Conservation (phyloP, 768 basidiomycete species). For the Suillus lakei region DNA sequence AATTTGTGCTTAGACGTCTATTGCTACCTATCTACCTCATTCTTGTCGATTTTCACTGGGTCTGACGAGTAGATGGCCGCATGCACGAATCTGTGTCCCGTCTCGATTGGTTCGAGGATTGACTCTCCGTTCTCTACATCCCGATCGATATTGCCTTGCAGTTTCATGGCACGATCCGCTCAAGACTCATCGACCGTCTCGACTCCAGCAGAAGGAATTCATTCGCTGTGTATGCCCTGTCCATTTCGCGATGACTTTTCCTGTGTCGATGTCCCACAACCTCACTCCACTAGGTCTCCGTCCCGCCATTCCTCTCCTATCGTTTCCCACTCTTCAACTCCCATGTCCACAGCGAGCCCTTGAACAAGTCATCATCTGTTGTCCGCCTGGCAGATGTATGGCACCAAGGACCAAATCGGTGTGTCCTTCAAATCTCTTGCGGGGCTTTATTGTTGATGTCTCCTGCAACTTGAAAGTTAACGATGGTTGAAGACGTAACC, state of each 20-base stretch:
- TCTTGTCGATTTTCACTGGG: too few species aligned
- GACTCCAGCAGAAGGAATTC: background rate
- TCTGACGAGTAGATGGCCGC: background rate
- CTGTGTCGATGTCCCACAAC: background rate
- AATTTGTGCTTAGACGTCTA: too few species aligned
- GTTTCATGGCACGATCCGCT: background rate
- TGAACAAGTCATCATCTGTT: background rate
- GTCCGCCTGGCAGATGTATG: background rate
- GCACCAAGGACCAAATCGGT: background rate
- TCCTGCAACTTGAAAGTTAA: background rate
- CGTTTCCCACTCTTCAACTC: background rate
- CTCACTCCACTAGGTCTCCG: background rate
- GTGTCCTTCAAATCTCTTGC: too few species aligned
- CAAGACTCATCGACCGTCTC: background rate
- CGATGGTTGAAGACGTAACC: background rate
- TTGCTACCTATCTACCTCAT: too few species aligned
- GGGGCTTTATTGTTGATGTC: background rate
- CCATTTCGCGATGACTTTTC: background rate
- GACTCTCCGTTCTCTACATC: background rate
- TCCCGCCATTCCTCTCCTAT: background rate
- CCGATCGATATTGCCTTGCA: background rate
- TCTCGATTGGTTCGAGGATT: too few species aligned
- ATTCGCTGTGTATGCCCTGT: background rate
- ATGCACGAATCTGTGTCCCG: rapidly evolving
- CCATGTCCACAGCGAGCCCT: background rate